Conservation (phyloP, 371 early-diverging fungal species). For the Mucor irregularis region DNA sequence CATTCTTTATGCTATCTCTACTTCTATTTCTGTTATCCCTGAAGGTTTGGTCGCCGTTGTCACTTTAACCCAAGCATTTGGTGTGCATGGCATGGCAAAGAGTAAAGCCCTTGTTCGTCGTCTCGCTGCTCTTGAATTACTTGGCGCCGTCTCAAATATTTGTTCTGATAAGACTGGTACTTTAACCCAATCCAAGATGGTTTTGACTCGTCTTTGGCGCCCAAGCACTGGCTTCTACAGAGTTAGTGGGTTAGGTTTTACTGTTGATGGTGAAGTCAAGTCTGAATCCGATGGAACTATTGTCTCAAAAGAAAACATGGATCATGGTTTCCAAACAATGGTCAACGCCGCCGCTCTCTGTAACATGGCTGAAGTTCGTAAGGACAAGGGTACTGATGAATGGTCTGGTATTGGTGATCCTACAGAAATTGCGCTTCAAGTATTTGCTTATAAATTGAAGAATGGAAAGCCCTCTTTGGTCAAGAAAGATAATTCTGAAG, state of each 20-base stretch:
- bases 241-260: conserved; percentile 64
- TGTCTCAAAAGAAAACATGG: conserved; percentile 34
- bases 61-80: conserved; percentile 90
- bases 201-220: conserved; percentile 72
- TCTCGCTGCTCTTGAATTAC: conserved; percentile 84
- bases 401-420: conserved; percentile 84
- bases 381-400: conserved; percentile 58
- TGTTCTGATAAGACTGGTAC: conserved; percentile 98
- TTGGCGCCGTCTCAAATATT: conserved; percentile 90
- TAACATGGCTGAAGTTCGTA: conserved; percentile 72
- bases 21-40: conserved; percentile 94
- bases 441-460: conserved; percentile 73
- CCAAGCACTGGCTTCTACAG: conserved; percentile 63
- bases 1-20: conserved; percentile 74
- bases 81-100: conserved; percentile 87
- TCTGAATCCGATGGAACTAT: conserved; percentile 17
- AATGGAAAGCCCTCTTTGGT: conserved; percentile 65
- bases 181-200: conserved; percentile 92
- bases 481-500: conserved; percentile 17
- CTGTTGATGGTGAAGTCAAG: conserved; percentile 35
- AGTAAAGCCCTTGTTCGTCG: conserved; percentile 84
- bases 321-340: conserved; percentile 37
- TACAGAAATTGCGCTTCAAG: conserved; percentile 78
- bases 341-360: conserved; percentile 64
- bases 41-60: conserved; percentile 94